Percentiles rank a stretch among this genome's conserved stretches.
Conservation (phyloP, 208 protist species). For the Wallacemonas rigidus region DNA sequence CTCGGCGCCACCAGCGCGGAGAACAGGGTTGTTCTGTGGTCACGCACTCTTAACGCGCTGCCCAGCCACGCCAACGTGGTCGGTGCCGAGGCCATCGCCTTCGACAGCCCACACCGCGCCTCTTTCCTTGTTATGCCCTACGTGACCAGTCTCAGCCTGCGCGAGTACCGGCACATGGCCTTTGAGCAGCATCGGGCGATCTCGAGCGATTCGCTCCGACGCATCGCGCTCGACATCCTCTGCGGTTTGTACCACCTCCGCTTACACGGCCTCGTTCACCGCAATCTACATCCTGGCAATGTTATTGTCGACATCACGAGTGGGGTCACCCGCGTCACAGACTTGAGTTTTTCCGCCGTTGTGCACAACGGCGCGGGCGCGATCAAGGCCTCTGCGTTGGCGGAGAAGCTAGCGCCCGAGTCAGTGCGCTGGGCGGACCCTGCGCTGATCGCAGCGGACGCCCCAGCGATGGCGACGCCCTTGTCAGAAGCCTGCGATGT, state of each 20-base stretch:
- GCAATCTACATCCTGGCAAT: conserved; percentile 14
- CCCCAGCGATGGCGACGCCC: not conserved
- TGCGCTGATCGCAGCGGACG: not conserved
- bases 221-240: conserved; percentile 14
- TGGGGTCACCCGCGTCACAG: conserved; percentile 8
- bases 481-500: conserved; percentile 1
- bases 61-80: conserved; percentile 11
- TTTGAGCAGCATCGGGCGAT: conserved; percentile 18
- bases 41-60: not conserved
- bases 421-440: conserved; percentile 11
- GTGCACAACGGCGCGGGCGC: conserved; percentile 6
- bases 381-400: conserved; percentile 7
- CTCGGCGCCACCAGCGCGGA: conserved; percentile 14
- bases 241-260: conserved; percentile 10
- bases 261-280: conserved; percentile 7
- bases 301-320: conserved; percentile 12
- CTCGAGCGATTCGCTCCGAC: conserved; percentile 10
- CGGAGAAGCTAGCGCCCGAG: conserved; percentile 13
- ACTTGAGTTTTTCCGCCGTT: conserved; percentile 13
- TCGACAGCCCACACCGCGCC: not conserved
- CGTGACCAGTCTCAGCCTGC: conserved; percentile 14
- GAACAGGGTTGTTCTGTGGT: conserved; percentile 4
- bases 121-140: conserved; percentile 12
- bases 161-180: conserved; percentile 17
- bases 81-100: not conserved